Evolutionary conservation across 2,329 filamentous ascomycete species (phyloP).

Genomic region (Trichoderma sp.): DNA sequence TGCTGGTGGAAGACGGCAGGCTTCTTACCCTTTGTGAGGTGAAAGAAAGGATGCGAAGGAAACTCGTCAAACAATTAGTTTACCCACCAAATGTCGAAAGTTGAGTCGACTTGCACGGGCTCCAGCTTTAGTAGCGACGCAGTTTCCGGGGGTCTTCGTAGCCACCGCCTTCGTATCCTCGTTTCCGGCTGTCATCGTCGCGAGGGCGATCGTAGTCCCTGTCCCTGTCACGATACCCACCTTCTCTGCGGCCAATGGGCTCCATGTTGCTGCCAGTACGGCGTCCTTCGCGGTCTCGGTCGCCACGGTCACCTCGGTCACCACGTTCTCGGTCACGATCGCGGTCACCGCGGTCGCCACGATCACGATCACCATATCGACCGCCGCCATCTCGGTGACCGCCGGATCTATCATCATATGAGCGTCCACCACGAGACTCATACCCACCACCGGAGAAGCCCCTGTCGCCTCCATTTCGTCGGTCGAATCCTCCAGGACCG

Average conservation of each 20-base stretch:
- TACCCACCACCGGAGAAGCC: slow-evolving; percentile 48
- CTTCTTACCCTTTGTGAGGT: slow-evolving; percentile 18
- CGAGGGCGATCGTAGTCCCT: slow-evolving; percentile 52
- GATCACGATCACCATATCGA: slow-evolving; percentile 39
- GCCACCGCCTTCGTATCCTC: slow-evolving; percentile 72
- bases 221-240: slow-evolving; percentile 49
- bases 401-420: slow-evolving; percentile 57
- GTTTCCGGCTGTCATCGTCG: slow-evolving; percentile 61
- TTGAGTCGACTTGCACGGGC: not conserved
- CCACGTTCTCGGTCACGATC: slow-evolving; percentile 41
- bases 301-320: not conserved
- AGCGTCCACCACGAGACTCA: slow-evolving; percentile 56
- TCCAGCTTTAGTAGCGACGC: slow-evolving; percentile 54
- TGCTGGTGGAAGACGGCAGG: slow-evolving; percentile 1
- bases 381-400: slow-evolving; percentile 49
- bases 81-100: slow-evolving; percentile 13
- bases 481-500: slow-evolving; percentile 53
- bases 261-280: slow-evolving; percentile 78
- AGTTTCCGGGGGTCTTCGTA: slow-evolving; percentile 75
- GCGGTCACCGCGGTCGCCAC: slow-evolving; percentile 44
- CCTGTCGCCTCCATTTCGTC: slow-evolving; percentile 44
- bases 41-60: slow-evolving; percentile 15
- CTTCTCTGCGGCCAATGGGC: slow-evolving; percentile 68
- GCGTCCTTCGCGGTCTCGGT: slow-evolving; percentile 34
- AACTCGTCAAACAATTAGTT: slow-evolving; percentile 15